A percentile compares a stretch with the other conserved stretches of the same genome.
phyloP scores from a whole-genome alignment of 1,139 yeast genomes.

The Kluyveromyces marxianus region DNA sequence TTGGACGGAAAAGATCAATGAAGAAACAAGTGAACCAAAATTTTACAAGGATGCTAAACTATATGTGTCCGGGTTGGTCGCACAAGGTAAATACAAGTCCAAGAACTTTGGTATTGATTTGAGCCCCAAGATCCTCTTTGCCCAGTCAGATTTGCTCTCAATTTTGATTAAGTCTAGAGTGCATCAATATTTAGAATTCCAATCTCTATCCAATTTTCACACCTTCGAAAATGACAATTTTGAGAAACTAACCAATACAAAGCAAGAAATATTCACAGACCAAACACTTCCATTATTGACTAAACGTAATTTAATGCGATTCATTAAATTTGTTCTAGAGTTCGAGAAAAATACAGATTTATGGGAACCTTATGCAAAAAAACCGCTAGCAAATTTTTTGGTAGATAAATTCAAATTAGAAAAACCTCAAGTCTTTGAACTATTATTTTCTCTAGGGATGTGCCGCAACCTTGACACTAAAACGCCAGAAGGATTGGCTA shows the following conservation, averaged over 20 bases:
- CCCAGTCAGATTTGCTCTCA: constrained; percentile 75
- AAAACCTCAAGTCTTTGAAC: constrained; percentile 71
- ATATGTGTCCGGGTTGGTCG: constrained; percentile 60
- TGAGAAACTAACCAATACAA: constrained; percentile 74
- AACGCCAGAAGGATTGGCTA: constrained; percentile 67
- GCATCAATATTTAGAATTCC: constrained; percentile 85
- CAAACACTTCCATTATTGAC: constrained; percentile 68
- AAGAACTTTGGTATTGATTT: constrained; percentile 82
- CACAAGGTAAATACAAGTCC: constrained; percentile 32
- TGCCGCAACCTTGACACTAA: constrained; percentile 52
- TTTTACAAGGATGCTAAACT: constrained; percentile 57
- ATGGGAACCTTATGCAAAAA: constrained; percentile 48
- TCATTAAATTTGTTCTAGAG: constrained; percentile 78
- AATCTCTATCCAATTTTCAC: constrained; percentile 80
- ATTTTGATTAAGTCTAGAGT: constrained; percentile 78
- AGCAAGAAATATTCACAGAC: constrained; percentile 91
- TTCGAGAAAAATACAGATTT: constrained; percentile 49
- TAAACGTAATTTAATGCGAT: constrained; percentile 84
- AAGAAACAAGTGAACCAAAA: constrained; percentile 20
- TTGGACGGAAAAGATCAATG: constrained; percentile 68
- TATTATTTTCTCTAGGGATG: constrained; percentile 79
- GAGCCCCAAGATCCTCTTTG: constrained; percentile 41
- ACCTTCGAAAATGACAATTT: constrained; percentile 86
- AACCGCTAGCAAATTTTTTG: constrained; percentile 54
- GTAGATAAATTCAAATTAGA: constrained; percentile 61